Percentiles rank a stretch among this genome's conserved stretches.
These are phyloP conservation scores for Mrakiaceae sp. DNA, from an alignment of 1,284 basidiomycete species.

Conservation along the genomic window DNA sequence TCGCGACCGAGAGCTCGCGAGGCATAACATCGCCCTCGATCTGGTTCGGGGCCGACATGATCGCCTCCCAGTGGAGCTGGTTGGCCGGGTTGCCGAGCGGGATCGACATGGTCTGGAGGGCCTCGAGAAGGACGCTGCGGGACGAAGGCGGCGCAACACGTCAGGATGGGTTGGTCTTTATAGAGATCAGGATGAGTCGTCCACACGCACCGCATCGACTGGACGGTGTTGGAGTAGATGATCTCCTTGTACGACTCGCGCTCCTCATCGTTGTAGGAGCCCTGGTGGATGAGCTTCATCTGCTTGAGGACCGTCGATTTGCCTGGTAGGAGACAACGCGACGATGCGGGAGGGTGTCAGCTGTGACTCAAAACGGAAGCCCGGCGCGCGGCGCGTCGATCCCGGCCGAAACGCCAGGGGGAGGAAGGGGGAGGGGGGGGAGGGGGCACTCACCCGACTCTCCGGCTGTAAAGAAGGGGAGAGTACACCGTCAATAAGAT, in stretches of 20 bases:
- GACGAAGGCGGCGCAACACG: constrained; percentile 13
- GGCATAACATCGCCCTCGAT: constrained; percentile 76
- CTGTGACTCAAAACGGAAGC: not conserved
- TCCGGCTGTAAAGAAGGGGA: constrained; percentile 45
- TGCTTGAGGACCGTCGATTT: constrained; percentile 90
- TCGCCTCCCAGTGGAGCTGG: constrained; percentile 61
- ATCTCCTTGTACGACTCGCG: constrained; percentile 95
- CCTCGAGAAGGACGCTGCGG: constrained; percentile 72
- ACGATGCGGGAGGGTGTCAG: not conserved
- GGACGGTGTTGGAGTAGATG: constrained; percentile 90
- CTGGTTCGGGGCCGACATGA: constrained; percentile 72
- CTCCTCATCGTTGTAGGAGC: constrained; percentile 80
- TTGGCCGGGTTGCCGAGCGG: constrained; percentile 48
- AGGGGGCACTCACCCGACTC: constrained; percentile 65
- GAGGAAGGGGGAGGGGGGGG: not conserved
- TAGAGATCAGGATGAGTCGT: not conserved
- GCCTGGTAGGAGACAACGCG: constrained; percentile 9
- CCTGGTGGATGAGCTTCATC: constrained; percentile 91
- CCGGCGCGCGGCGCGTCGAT: not conserved
- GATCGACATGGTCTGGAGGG: constrained; percentile 65
- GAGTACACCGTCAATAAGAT: not conserved
- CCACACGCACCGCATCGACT: constrained; percentile 61
- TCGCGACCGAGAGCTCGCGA: constrained; percentile 63
- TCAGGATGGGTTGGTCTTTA: constrained; percentile 19
- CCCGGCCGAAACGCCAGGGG: not conserved